phyloP scores from a whole-genome alignment of 768 basidiomycete genomes.

The Amylocystis lapponica region DNA sequence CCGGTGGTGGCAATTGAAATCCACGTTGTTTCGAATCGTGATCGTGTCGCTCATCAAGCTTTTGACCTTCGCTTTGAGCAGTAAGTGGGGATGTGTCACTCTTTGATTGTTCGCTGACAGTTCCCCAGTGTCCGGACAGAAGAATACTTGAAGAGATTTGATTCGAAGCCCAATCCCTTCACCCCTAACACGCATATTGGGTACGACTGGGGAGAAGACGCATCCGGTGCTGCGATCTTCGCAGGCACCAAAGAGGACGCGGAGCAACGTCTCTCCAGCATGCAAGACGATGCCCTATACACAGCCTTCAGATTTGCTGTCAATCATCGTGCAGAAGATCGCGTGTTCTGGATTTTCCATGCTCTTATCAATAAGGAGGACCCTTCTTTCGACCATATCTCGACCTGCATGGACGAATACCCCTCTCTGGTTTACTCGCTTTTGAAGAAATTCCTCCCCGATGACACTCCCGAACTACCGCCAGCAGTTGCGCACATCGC shows the following conservation, averaged over 20 bases:
- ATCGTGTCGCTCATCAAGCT: constrained; percentile 57
- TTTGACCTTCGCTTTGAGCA: constrained; percentile 67
- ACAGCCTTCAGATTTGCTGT: constrained; percentile 29
- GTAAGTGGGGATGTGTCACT: constrained; percentile 32
- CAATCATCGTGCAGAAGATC: constrained; percentile 48
- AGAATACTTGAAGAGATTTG: constrained; percentile 20
- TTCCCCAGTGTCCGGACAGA: constrained; percentile 23
- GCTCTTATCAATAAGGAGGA: constrained; percentile 25
- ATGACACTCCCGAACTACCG: constrained; percentile 27
- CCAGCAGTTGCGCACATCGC: constrained; percentile 22
- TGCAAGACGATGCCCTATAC: constrained; percentile 5
- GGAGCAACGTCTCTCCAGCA: not conserved
- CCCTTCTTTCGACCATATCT: constrained; percentile 27
- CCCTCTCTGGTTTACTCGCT: constrained; percentile 52
- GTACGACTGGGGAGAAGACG: constrained; percentile 25
- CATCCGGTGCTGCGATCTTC: constrained; percentile 28
- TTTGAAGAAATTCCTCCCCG: constrained; percentile 42
- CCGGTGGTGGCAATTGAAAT: constrained; percentile 52
- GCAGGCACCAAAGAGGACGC: constrained; percentile 5
- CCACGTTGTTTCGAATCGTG: constrained; percentile 65
- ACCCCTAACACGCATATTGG: constrained; percentile 9
- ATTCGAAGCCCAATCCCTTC: constrained; percentile 14
- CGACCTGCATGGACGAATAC: constrained; percentile 40
- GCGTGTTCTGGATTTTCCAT: constrained; percentile 47
- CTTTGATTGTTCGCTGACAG: constrained; percentile 26